These are phyloP conservation scores for Cenococcum geophilum DNA, from an alignment of 495 filamentous ascomycete species.

Conservation along the genomic window DNA sequence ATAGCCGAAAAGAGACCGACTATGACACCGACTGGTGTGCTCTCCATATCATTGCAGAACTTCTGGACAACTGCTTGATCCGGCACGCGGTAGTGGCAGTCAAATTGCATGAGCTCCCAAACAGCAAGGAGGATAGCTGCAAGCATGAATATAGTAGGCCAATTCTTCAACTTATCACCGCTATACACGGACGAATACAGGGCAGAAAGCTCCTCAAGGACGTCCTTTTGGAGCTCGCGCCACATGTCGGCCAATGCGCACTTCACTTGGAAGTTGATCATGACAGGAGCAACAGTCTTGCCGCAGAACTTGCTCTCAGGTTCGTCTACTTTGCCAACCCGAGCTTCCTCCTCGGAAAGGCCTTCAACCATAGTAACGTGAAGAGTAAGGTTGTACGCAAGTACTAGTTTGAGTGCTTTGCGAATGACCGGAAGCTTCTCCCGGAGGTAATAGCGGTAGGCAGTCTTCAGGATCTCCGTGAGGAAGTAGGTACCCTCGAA, in stretches of 20 bases:
- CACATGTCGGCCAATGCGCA: conserved; percentile 91
- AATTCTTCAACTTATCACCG: conserved; percentile 90
- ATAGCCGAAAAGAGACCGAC: conserved; percentile 93
- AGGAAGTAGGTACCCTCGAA: conserved; percentile 90
- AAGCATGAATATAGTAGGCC: conserved; percentile 94
- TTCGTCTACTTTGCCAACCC: conserved; percentile 74
- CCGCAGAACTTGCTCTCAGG: conserved; percentile 72
- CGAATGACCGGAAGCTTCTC: conserved; percentile 77
- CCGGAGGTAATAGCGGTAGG: conserved; percentile 79
- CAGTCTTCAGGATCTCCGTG: conserved; percentile 89
- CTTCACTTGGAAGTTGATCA: conserved; percentile 99
- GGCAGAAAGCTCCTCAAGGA: conserved; percentile 80
- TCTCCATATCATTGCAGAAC: conserved; percentile 94
- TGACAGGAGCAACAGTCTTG: conserved; percentile 84
- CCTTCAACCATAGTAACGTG: conserved; percentile 91
- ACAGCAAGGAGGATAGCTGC: conserved; percentile 83
- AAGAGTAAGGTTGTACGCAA: conserved; percentile 87
- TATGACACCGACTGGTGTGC: conserved; percentile 86
- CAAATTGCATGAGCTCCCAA: conserved; percentile 97
- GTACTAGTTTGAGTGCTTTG: conserved; percentile 82
- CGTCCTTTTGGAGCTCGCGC: conserved; percentile 90
- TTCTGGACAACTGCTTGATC: conserved; percentile 76
- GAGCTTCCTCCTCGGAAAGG: conserved; percentile 66
- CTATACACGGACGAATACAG: conserved; percentile 92
- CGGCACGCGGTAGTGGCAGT: conserved; percentile 84